These are phyloP conservation scores for Ceratobasidium sp. DNA, from an alignment of 1,284 basidiomycete genomes.

Conservation along the genomic window DNA sequence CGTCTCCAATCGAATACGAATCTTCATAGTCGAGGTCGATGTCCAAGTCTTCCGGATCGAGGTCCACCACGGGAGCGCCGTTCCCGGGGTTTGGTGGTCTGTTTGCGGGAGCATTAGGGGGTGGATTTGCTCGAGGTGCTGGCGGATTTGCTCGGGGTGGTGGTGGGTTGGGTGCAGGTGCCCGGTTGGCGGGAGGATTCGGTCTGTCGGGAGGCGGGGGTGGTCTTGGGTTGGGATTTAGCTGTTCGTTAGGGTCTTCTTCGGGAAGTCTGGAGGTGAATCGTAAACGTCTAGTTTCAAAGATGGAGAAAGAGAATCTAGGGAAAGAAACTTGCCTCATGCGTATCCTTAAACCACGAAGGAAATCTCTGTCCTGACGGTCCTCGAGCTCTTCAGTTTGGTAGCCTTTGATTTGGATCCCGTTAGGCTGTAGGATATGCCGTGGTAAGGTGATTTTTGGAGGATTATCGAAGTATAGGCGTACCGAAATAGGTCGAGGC, in stretches of 20 bases:
- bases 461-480: slow-evolving; percentile 58
- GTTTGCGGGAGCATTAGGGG: too few relatives aligned
- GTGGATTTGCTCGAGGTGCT: slow-evolving; percentile 20
- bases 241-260: slow-evolving; percentile 34
- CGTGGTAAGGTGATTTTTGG: slow-evolving; percentile 53
- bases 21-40: slow-evolving; percentile 33
- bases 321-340: slow-evolving; percentile 66
- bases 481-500: background rate
- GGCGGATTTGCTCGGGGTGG: slow-evolving; percentile 17
- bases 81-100: slow-evolving; percentile 3
- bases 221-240: background rate
- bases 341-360: slow-evolving; percentile 67
- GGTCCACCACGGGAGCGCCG: slow-evolving; percentile 42
- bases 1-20: slow-evolving; percentile 38
- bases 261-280: slow-evolving; percentile 28
- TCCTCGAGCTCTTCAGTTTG: slow-evolving; percentile 70
- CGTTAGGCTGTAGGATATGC: background rate
- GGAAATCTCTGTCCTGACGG: slow-evolving; percentile 67
- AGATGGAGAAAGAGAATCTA: slow-evolving; percentile 4
- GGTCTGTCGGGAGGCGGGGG: background rate
- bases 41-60: slow-evolving; percentile 48
- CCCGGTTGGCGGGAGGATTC: background rate
- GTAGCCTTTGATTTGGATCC: slow-evolving; percentile 65
- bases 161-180: too few relatives aligned
- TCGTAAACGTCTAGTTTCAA: slow-evolving; percentile 1